phyloP scores from a whole-genome alignment of 2,329 filamentous ascomycete species.

The Arachnopeziza araneosa region DNA sequence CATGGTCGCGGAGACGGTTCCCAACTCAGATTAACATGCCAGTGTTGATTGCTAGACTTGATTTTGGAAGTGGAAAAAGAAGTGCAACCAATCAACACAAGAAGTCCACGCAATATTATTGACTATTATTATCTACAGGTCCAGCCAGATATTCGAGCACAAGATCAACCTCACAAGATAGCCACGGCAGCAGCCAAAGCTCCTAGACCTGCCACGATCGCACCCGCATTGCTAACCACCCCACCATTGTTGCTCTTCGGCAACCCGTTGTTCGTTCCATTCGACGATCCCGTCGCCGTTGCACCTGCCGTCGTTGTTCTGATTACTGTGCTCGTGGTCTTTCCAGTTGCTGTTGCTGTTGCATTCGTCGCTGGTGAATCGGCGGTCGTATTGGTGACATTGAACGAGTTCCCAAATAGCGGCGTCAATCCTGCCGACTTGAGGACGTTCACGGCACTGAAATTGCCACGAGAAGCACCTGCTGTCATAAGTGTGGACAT shows the following conservation, averaged over 20 bases:
- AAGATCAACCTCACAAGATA: slow-evolving; percentile 6
- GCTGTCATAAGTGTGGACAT: slow-evolving; percentile 5
- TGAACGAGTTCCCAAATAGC: slow-evolving; percentile 21
- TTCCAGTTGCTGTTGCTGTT: neutral
- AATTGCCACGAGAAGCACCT: slow-evolving; percentile 12
- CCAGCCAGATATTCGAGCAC: neutral
- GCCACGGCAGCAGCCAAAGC: slow-evolving; percentile 14
- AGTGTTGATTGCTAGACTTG: too few species aligned
- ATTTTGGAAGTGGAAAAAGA: too few species aligned
- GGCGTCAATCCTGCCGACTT: slow-evolving; percentile 12
- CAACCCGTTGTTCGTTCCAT: neutral
- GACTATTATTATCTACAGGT: neutral
- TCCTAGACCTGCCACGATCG: slow-evolving; percentile 14
- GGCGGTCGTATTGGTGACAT: slow-evolving; percentile 17
- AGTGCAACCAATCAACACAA: too few species aligned
- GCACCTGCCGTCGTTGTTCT: neutral
- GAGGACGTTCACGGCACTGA: slow-evolving; percentile 17
- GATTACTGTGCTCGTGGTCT: neutral
- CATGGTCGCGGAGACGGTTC: too few species aligned
- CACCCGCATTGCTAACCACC: neutral
- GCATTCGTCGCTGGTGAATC: slow-evolving; percentile 1
- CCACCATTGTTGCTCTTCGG: neutral
- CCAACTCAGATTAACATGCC: too few species aligned
- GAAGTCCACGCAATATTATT: too few species aligned
- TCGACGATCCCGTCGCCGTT: neutral